Base-by-base conservation (phyloP, 208 protist species). In the Angomonas desouzai region DNA sequence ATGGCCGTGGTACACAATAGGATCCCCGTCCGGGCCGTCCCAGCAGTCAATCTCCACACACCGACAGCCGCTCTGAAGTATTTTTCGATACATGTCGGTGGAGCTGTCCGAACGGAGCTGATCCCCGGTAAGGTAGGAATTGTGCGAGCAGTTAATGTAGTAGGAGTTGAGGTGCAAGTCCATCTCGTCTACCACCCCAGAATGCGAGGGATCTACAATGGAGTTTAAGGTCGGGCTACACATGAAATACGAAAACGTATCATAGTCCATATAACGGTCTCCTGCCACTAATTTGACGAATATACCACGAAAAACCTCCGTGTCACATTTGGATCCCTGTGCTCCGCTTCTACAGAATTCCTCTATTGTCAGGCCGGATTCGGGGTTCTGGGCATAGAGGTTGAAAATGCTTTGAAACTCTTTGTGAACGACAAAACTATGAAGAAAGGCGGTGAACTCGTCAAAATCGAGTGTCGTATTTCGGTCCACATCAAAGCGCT, bases 51-150 rank as follows among this genome's bases (percentile, higher is more conserved):
- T 57, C 49, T 87, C 78, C 29, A 91, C 74, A 51, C 81, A 91
- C 18, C 78, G 72, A 55, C 81, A 91, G 2, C 79, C 79, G 30
- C 20, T 18, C n/a, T 66, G 60, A 0, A 88, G 66, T n/a, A 72
- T 67, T 18, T 76, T 57, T 16, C 69, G 76, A 57, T 90, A 90
- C 62, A 75, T 77, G 28, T 81, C 64, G 6, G 61, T 29, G 32
- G 69, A 80, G 62, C 66, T 78, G 30, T 77, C 62, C 29, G 70
- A 77, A 6, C 9, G 55, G 2, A 98, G 60, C 79, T 98, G 96
- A 73, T 98, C 72, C 13, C 89, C 91, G 18, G 72, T 73, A 2
- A 98, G 64, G 66, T 98, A 98, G 6, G 96, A 97, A 65, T 98
- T 98, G 68, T 98, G 96, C 10, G 83, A 94, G 29, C 85, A 91